phyloP scores from a whole-genome alignment of 331 rosid genomes.

The Phaseolus coccineus region DNA sequence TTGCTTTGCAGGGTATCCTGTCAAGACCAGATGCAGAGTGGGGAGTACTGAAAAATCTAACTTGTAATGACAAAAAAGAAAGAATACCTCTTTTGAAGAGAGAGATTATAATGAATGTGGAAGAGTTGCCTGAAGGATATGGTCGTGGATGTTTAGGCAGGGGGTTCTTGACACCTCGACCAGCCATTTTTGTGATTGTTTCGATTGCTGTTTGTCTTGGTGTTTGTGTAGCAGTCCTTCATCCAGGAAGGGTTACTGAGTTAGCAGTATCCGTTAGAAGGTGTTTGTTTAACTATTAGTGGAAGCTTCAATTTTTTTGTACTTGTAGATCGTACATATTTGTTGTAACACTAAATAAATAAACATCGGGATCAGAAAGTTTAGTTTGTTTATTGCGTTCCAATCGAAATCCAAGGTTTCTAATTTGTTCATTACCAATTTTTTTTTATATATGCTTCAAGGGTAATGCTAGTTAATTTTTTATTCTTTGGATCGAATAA shows the following conservation, averaged over 20 bases:
- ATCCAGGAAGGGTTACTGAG: slow-evolving; percentile 75
- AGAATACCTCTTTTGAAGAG: slow-evolving; percentile 61
- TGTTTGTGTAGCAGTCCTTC: slow-evolving; percentile 74
- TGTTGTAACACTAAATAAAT: slow-evolving; percentile 54
- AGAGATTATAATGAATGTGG: slow-evolving; percentile 55
- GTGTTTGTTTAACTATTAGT: slow-evolving; percentile 66
- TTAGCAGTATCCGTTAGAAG: slow-evolving; percentile 82
- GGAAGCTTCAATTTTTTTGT: slow-evolving; percentile 29
- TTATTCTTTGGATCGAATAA: too few species aligned
- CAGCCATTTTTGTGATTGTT: slow-evolving; percentile 60
- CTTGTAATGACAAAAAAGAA: slow-evolving; percentile 52
- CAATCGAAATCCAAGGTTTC: slow-evolving; percentile 34
- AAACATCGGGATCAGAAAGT: slow-evolving; percentile 15
- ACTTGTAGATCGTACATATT: slow-evolving; percentile 47
- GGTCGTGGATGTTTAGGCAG: slow-evolving; percentile 41
- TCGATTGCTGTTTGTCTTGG: slow-evolving; percentile 75
- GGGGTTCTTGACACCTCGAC: slow-evolving; percentile 52
- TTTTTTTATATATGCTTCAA: too few species aligned
- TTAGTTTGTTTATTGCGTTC: slow-evolving; percentile 26
- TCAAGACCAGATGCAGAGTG: slow-evolving; percentile 48
- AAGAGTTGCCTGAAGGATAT: slow-evolving; percentile 53
- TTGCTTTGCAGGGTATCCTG: slow-evolving; percentile 63
- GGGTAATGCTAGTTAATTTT: too few species aligned
- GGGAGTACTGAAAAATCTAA: slow-evolving; percentile 45
- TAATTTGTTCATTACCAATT: slow-evolving; percentile 24